These are phyloP conservation scores for Hippophae rhamnoides DNA, from an alignment of 306 rosid species.

Conservation along the genomic window DNA sequence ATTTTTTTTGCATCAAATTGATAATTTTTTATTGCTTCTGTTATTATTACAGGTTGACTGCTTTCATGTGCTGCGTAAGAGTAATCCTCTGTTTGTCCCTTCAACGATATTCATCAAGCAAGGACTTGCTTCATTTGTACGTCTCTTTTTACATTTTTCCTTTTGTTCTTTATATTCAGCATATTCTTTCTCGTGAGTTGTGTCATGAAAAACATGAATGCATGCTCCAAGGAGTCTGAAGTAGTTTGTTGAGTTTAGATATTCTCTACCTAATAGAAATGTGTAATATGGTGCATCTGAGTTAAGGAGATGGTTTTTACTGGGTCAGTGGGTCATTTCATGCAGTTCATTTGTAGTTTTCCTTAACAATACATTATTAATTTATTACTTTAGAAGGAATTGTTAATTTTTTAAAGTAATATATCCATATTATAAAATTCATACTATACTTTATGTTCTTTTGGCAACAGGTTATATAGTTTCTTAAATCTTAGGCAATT, in stretches of 20 bases:
- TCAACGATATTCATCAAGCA: conserved; percentile 74
- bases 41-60: conserved; percentile 72
- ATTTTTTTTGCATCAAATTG: conserved; percentile 3
- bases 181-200: neutral
- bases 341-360: too few relatives aligned
- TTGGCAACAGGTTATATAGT: too few relatives aligned
- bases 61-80: conserved; percentile 91
- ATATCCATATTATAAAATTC: too few relatives aligned
- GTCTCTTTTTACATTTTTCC: conserved; percentile 22
- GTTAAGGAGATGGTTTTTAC: too few relatives aligned
- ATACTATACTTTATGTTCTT: too few relatives aligned
- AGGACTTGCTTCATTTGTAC: conserved; percentile 88
- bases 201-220: neutral
- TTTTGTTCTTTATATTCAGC: conserved; percentile 8
- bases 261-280: neutral
- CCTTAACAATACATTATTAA: too few relatives aligned
- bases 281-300: too few relatives aligned
- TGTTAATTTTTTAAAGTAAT: too few relatives aligned
- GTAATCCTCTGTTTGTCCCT: conserved; percentile 93
- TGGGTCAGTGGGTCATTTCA: too few relatives aligned
- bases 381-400: too few relatives aligned
- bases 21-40: conserved; percentile 10
- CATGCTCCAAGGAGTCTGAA: conserved; percentile 1
- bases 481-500: too few relatives aligned
- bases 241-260: neutral